phyloP scores from a whole-genome alignment of 352 stramenopile genomes.

The Plasmopara viticola region DNA sequence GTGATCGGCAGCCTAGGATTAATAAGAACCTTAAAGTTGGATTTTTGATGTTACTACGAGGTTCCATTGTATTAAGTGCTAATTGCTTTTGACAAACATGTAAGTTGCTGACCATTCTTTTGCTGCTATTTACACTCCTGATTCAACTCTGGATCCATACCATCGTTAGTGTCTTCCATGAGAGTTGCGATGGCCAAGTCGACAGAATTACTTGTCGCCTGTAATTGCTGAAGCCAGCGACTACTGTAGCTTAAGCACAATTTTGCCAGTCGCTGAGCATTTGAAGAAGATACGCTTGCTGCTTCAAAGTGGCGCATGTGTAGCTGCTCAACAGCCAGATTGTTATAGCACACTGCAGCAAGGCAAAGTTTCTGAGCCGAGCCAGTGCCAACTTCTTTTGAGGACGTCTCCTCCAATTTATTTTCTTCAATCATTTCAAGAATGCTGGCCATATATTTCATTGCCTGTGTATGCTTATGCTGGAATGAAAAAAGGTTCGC shows the following conservation, averaged over 20 bases:
- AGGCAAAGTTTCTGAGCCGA: slow-evolving; percentile 88
- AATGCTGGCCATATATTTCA: slow-evolving; percentile 74
- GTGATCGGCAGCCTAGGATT: too few relatives aligned
- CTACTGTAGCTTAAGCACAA: slow-evolving; percentile 91
- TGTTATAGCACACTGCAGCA: slow-evolving; percentile 89
- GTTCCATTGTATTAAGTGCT: too few relatives aligned
- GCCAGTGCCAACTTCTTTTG: slow-evolving; percentile 23
- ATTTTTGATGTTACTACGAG: too few relatives aligned
- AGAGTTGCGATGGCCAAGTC: slow-evolving; percentile 61
- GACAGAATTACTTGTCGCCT: slow-evolving; percentile 78
- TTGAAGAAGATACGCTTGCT: slow-evolving; percentile 66
- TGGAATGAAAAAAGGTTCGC: slow-evolving; percentile 70
- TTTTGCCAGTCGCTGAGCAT: slow-evolving; percentile 80
- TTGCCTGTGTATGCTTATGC: slow-evolving; percentile 71
- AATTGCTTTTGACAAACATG: too few relatives aligned
- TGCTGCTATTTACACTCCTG: too few relatives aligned
- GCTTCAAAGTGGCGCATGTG: slow-evolving; percentile 79
- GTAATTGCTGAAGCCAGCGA: slow-evolving; percentile 84
- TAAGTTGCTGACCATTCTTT: too few relatives aligned
- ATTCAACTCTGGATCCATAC: too few relatives aligned
- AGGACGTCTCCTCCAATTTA: slow-evolving; percentile 56
- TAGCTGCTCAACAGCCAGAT: slow-evolving; percentile 88
- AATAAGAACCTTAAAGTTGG: too few relatives aligned
- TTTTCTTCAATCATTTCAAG: slow-evolving; percentile 87
- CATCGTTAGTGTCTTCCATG: slow-evolving; percentile 47